Evolutionary conservation across 192 early-diverging fungal species (phyloP).

Genomic region (Gryganskiella cystojenkinii): DNA sequence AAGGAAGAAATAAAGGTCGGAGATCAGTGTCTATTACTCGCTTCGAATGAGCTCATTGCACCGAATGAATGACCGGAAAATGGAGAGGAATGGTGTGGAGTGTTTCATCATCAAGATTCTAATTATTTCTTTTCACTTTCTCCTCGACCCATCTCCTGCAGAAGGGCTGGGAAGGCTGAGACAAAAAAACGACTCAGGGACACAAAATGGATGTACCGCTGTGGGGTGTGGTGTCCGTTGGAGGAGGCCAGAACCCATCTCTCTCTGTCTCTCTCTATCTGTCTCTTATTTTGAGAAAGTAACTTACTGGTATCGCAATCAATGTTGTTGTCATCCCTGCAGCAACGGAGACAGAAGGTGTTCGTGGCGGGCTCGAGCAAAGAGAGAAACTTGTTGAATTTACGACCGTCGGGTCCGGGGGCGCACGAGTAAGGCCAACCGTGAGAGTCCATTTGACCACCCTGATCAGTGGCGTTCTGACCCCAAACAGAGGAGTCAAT

Average conservation of each 20-base stretch:
- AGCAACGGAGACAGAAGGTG: slow-evolving; percentile 60
- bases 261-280: too few relatives aligned
- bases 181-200: neutral
- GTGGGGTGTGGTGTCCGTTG: too few relatives aligned
- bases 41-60: too few relatives aligned
- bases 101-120: too few relatives aligned
- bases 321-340: slow-evolving; percentile 11
- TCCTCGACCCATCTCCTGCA: too few relatives aligned
- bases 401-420: too few relatives aligned
- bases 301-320: slow-evolving; percentile 38
- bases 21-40: neutral
- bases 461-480: slow-evolving; percentile 40
- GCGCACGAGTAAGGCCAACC: slow-evolving; percentile 55
- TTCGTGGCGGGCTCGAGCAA: slow-evolving; percentile 57
- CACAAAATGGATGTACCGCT: too few relatives aligned
- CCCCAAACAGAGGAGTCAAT: slow-evolving; percentile 41
- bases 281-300: too few relatives aligned
- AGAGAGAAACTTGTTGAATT: slow-evolving; percentile 56
- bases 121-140: too few relatives aligned
- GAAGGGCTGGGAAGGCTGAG: neutral
- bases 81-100: too few relatives aligned
- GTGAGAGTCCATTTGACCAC: slow-evolving; percentile 53
- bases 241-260: too few relatives aligned
- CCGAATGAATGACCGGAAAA: too few relatives aligned
- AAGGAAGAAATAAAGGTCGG: neutral